Evolutionary conservation across 2,329 filamentous ascomycete genomes (phyloP).

Genomic region (Hypomyces rosellus): DNA sequence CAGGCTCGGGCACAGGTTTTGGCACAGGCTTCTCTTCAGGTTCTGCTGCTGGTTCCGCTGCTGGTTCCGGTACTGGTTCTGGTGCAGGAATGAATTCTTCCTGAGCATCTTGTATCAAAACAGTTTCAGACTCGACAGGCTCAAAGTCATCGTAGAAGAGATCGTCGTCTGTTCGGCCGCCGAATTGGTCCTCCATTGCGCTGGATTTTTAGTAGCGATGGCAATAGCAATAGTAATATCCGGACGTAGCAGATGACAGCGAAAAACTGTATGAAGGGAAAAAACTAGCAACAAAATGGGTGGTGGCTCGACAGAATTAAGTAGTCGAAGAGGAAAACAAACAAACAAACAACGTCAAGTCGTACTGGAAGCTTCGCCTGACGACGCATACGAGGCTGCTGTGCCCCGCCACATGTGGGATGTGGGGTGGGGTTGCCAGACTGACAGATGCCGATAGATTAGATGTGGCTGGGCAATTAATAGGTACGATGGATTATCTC

Average conservation of each 20-base stretch:
- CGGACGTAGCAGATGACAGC: too few species aligned
- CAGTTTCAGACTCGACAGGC: slow-evolving; percentile 37
- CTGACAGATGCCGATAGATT: neutral
- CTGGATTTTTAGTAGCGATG: neutral
- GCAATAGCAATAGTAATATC: neutral
- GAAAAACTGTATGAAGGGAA: neutral
- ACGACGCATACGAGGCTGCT: neutral
- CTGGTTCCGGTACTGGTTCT: slow-evolving; percentile 14
- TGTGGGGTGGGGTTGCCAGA: slow-evolving; percentile 9
- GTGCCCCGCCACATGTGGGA: slow-evolving; percentile 10
- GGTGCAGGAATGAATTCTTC: slow-evolving; percentile 6
- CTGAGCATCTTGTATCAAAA: slow-evolving; percentile 18
- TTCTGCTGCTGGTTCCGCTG: slow-evolving; percentile 13
- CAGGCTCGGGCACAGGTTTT: neutral
- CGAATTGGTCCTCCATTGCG: slow-evolving; percentile 55
- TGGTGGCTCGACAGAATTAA: neutral
- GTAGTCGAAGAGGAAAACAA: neutral
- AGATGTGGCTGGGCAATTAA: neutral
- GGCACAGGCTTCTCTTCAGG: neutral
- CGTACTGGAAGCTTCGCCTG: too few species aligned
- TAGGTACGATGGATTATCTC: too few species aligned
- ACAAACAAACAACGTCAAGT: neutral
- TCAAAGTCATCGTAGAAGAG: slow-evolving; percentile 59
- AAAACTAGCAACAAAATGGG: neutral
- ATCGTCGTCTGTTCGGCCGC: slow-evolving; percentile 55